Evolutionary conservation across 2,329 filamentous ascomycete species (phyloP), one percentile per base, ranked within the genome.

Genomic region (Aspergillus sp.): DNA sequence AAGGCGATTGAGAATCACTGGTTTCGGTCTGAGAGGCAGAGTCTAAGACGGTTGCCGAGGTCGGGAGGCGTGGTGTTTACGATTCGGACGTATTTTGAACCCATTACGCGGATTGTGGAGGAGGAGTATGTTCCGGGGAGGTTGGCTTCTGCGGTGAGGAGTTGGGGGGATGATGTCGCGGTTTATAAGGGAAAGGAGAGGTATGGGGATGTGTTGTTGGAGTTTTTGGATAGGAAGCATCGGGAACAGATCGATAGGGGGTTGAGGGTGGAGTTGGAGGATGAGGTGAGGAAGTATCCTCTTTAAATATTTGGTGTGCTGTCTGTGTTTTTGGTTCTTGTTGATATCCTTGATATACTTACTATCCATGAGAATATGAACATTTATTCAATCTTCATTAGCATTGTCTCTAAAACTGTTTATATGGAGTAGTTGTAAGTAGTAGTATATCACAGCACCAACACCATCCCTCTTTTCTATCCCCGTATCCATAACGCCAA

Each of bases 111-210:
- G 15, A 84, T 94, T 60, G 87, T 78, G 0, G 74, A 85, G 72
- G 90, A 94, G 76, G 85, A 87, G 17, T 91, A 90, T 72, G 91
- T 96, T 0, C 91, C 91, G 0, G 91, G 91, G 0, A 76, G 91
- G 36, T 74, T 96, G 69, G 91, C 91, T 2, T 91, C 89, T 67
- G 91, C 90, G 5, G 79, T 96, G 4, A 80, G 91, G 41, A 94
- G 91, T 73, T 95, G 91, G 91, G 90, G 89, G 1, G 86, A 89
- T 47, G 88, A 92, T 76, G 91, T 95, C 7, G 84, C 84, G 15
- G 79, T 78, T 66, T 96, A 96, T 72, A 95, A 95, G 78, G 91
- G 92, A 0, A 87, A 83, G 71, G 89, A 91, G 65, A 86, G 83
- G 78, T 96, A 92, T 74, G 84, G 82, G 19, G 85, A 88, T 25